A percentile compares a stretch with the other conserved stretches of the same genome.
Evolutionary conservation across 2,329 filamentous ascomycete species (phyloP).

Genomic region (Diaporthe helianthi): DNA sequence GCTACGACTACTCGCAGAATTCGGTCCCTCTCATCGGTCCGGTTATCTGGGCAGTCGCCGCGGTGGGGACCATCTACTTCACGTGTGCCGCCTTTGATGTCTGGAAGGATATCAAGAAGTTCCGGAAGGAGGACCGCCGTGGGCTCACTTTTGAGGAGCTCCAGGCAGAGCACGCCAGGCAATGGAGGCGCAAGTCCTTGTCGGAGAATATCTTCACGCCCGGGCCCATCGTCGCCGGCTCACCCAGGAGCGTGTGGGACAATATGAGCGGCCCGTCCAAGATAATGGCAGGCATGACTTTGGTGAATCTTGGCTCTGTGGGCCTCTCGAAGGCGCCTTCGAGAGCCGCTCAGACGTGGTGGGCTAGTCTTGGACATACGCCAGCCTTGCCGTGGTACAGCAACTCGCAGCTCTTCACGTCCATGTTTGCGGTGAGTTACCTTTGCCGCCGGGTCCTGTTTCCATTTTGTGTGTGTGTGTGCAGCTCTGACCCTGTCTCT

Average conservation of each 20-base stretch:
- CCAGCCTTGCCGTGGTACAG: slow-evolving; percentile 24
- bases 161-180: slow-evolving; percentile 16
- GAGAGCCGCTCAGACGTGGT: not conserved
- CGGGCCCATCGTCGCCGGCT: slow-evolving; percentile 25
- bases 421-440: slow-evolving; percentile 38
- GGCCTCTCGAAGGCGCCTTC: slow-evolving; percentile 33
- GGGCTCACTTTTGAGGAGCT: slow-evolving; percentile 30
- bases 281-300: slow-evolving; percentile 33
- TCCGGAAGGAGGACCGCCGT: slow-evolving; percentile 4
- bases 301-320: slow-evolving; percentile 35
- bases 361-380: slow-evolving; percentile 14
- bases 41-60: slow-evolving; percentile 36
- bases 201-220: not conserved
- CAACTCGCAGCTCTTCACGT: slow-evolving; percentile 38
- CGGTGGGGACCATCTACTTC: slow-evolving; percentile 35
- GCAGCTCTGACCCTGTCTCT: not conserved
- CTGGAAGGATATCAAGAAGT: slow-evolving; percentile 21
- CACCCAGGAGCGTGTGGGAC: slow-evolving; percentile 32
- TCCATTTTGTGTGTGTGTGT: not conserved
- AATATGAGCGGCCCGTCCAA: slow-evolving; percentile 31
- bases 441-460: not conserved
- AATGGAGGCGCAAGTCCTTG: not conserved
- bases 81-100: slow-evolving; percentile 23
- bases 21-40: slow-evolving; percentile 37
- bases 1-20: slow-evolving; percentile 7